Percentiles rank a stretch among this genome's conserved stretches.
These are phyloP conservation scores for Erysimum cheiranthoides DNA, from an alignment of 345 rosid species.

Conservation along the genomic window DNA sequence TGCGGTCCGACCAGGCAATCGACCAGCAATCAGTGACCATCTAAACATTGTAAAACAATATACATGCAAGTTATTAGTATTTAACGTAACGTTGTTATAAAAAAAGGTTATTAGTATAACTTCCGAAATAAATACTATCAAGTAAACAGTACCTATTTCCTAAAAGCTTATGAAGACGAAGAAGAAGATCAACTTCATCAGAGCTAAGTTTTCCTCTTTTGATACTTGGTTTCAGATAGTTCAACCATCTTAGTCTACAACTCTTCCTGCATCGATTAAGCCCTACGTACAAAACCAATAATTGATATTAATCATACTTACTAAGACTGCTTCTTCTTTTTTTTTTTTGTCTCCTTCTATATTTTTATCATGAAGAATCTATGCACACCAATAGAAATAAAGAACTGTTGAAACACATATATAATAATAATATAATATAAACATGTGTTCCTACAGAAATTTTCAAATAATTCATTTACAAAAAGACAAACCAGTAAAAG, in stretches of 20 bases:
- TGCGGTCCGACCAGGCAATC: conserved; percentile 62
- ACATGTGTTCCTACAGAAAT: conserved; percentile 3
- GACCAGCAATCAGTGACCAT: conserved; percentile 64
- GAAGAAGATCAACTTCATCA: conserved; percentile 65
- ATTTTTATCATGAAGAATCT: conserved; percentile 32
- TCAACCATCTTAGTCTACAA: conserved; percentile 61
- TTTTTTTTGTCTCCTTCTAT: conserved; percentile 11
- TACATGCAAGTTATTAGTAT: not conserved
- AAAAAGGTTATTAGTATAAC: not conserved
- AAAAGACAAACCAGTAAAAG: not conserved
- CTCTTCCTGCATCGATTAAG: conserved; percentile 25
- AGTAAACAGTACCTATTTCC: conserved; percentile 52
- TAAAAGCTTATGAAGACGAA: conserved; percentile 64
- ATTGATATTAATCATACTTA: not conserved
- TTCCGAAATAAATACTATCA: not conserved
- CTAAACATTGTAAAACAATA: conserved; percentile 14
- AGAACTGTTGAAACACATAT: not conserved
- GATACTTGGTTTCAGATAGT: conserved; percentile 61
- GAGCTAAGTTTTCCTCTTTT: conserved; percentile 54
- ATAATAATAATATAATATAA: not conserved
- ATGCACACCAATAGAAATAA: conserved; percentile 22
- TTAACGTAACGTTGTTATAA: not conserved
- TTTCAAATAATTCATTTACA: not conserved
- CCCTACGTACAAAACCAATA: conserved; percentile 10
- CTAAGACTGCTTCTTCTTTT: not conserved